A percentile compares a stretch with the other conserved stretches of the same genome.
phyloP scores from a whole-genome alignment of 371 early-diverging fungal species.

The Smittium culicis region DNA sequence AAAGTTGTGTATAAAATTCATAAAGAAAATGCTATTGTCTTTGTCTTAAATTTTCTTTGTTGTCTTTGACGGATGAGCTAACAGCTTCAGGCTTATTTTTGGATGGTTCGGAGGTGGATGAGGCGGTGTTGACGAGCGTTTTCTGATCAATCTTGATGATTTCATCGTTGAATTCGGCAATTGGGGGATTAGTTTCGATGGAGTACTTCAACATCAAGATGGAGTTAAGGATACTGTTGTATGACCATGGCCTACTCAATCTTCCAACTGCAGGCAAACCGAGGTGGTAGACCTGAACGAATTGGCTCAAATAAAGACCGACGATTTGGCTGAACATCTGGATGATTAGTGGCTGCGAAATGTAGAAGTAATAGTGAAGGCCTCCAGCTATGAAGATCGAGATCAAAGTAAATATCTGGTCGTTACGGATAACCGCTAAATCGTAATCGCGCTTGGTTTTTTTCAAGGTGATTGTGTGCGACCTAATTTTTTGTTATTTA shows the following conservation, averaged over 20 bases:
- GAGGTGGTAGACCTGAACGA: not conserved
- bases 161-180: not conserved
- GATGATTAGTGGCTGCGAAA: not conserved
- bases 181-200: not conserved
- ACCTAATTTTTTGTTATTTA: no score
- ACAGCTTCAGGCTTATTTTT: no score
- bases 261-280: not conserved
- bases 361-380: not conserved
- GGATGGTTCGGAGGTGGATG: no score
- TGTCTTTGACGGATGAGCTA: no score
- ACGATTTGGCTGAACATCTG: not conserved
- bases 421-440: not conserved
- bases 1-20: no score
- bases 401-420: not conserved
- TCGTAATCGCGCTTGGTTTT: not conserved
- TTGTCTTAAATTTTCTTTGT: no score
- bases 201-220: not conserved
- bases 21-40: no score
- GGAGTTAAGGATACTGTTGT: not conserved
- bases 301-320: not conserved
- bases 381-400: not conserved
- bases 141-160: not conserved
- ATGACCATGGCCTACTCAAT: not conserved
- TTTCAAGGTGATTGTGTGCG: not conserved
- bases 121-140: no score